phyloP scores from a whole-genome alignment of 2,329 filamentous ascomycete genomes.

The Triangularia verruculosa region DNA sequence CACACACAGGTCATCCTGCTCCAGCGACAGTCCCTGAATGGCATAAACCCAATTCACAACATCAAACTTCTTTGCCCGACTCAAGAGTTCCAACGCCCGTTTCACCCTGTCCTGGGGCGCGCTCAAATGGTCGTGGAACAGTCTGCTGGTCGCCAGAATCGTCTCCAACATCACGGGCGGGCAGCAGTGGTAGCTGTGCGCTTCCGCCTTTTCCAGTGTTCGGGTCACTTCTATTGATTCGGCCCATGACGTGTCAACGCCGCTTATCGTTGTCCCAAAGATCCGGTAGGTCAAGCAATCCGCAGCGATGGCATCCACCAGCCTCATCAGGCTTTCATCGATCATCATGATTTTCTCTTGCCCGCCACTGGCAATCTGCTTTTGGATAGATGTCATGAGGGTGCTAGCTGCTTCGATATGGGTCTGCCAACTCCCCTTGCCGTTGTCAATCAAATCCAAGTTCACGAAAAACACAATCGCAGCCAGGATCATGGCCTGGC shows the following conservation, averaged over 20 bases:
- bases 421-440: slow-evolving; percentile 46
- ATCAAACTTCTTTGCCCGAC: slow-evolving; percentile 40
- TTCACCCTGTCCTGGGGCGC: slow-evolving; percentile 15
- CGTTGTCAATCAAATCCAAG: slow-evolving; percentile 49
- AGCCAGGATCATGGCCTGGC: slow-evolving; percentile 38
- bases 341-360: not conserved
- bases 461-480: slow-evolving; percentile 50
- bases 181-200: slow-evolving; percentile 47
- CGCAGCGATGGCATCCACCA: slow-evolving; percentile 46
- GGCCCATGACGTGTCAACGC: slow-evolving; percentile 28
- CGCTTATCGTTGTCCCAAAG: slow-evolving; percentile 43
- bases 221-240: slow-evolving; percentile 36
- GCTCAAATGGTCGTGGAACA: slow-evolving; percentile 29
- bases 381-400: slow-evolving; percentile 42
- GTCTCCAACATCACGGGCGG: slow-evolving; percentile 45
- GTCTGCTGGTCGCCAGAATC: slow-evolving; percentile 41
- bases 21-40: slow-evolving; percentile 34
- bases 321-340: slow-evolving; percentile 32
- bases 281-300: slow-evolving; percentile 51
- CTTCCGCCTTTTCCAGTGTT: slow-evolving; percentile 41
- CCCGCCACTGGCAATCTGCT: not conserved
- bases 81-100: slow-evolving; percentile 30
- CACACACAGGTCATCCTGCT: slow-evolving; percentile 36
- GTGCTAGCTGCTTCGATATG: slow-evolving; percentile 46
- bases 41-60: slow-evolving; percentile 41